Evolutionary conservation across 306 rosid species (phyloP).

Genomic region (Herpetospermum pedunculosum): DNA sequence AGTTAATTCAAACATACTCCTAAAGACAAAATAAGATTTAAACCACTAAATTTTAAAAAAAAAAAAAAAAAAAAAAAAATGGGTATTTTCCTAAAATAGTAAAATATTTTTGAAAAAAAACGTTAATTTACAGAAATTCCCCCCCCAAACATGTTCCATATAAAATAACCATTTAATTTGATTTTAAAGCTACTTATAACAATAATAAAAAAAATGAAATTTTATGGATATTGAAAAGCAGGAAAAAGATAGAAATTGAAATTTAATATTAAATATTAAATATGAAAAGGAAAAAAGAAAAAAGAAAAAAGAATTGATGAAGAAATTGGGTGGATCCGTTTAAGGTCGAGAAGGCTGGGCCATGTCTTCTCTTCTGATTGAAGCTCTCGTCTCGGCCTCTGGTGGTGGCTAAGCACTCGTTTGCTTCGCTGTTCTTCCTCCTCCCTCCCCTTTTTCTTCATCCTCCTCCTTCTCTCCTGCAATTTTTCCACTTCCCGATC

Average conservation of each 20-base stretch:
- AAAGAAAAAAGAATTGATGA: not conserved
- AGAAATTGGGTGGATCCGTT: slow-evolving; percentile 10
- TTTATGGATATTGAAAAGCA: not conserved
- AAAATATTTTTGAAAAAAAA: too few relatives aligned
- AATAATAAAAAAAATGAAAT: too few relatives aligned
- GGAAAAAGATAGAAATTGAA: not conserved
- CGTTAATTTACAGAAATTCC: too few relatives aligned
- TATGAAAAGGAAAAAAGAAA: not conserved
- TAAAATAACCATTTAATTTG: too few relatives aligned
- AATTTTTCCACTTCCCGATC: not conserved
- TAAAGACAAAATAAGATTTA: too few relatives aligned
- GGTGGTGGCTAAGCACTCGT: slow-evolving; percentile 1
- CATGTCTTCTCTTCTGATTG: not conserved
- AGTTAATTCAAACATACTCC: too few relatives aligned
- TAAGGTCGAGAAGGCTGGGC: slow-evolving; percentile 5
- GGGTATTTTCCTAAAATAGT: too few relatives aligned
- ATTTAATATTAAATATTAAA: not conserved
- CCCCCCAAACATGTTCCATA: too few relatives aligned
- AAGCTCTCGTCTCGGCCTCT: not conserved
- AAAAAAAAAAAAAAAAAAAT: too few relatives aligned
- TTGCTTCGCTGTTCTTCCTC: not conserved
- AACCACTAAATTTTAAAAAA: too few relatives aligned
- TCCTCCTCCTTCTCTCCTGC: not conserved
- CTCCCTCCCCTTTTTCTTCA: not conserved
- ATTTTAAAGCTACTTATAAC: too few relatives aligned